phyloP scores from a whole-genome alignment of 768 basidiomycete genomes.

The Amanita pallidorosea region DNA sequence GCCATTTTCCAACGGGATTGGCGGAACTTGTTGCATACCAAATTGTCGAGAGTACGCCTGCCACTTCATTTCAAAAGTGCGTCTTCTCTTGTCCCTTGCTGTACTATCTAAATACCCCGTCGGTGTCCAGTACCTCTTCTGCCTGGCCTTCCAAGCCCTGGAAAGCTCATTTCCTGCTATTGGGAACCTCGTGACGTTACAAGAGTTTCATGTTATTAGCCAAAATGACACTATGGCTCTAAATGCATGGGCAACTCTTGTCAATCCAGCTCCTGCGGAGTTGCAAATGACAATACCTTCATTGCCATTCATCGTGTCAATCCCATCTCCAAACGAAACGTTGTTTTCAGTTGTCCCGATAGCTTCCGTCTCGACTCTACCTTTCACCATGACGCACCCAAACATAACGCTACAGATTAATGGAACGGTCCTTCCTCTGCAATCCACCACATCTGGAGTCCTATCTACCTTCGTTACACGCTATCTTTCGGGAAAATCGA shows the following conservation, averaged over 20 bases:
- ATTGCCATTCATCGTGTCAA: slow-evolving; percentile 51
- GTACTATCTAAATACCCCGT: slow-evolving; percentile 6
- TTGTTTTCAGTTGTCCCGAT: slow-evolving; percentile 25
- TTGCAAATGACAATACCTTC: slow-evolving; percentile 42
- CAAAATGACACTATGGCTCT: slow-evolving; percentile 24
- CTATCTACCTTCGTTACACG: slow-evolving; percentile 55
- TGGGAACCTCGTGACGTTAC: slow-evolving; percentile 48
- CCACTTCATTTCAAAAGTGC: slow-evolving; percentile 42
- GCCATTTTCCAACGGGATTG: slow-evolving; percentile 30
- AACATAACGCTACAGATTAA: slow-evolving; percentile 51
- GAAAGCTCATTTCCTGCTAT: slow-evolving; percentile 42
- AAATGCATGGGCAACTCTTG: slow-evolving; percentile 41
- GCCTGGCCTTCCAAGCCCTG: slow-evolving; percentile 57
- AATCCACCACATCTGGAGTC: slow-evolving; percentile 21
- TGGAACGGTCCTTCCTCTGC: slow-evolving; percentile 48
- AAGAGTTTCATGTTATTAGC: slow-evolving; percentile 37
- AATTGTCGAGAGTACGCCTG: slow-evolving; percentile 34
- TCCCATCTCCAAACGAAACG: slow-evolving; percentile 22
- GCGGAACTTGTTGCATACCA: slow-evolving; percentile 29
- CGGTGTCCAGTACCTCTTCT: slow-evolving; percentile 42
- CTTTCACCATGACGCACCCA: slow-evolving; percentile 54
- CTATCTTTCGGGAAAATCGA: slow-evolving; percentile 48
- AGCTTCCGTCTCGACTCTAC: slow-evolving; percentile 41
- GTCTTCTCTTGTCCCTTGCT: slow-evolving; percentile 13
- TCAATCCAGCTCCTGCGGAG: slow-evolving; percentile 44